Evolutionary conservation across 768 basidiomycete species (phyloP), one percentile per base, ranked within the genome.

Genomic region (Kwoniella sp.): DNA sequence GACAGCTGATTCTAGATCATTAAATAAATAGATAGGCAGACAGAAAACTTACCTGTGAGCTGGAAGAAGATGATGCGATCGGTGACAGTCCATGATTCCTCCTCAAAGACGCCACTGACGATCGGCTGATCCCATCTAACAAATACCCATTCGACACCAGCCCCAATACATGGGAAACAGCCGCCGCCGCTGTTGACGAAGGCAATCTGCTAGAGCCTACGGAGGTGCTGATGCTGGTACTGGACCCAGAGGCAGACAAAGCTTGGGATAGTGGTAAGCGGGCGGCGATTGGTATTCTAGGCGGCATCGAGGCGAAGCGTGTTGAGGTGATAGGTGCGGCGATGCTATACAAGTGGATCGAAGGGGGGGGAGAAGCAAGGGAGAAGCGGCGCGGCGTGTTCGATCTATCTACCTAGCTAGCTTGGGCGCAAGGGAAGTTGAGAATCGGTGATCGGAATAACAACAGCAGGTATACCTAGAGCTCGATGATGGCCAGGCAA

Each of bases 141-240:
- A 9, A 44, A 26, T 62, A 56, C 6, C 60, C 60, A 50, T 62
- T 62, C n/a, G 52, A 50, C 22, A 62, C 54, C 21, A 62, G 47
- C 13, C 53, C 29, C 46, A 62, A 26, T 19, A 62, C 53, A 22
- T 62, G 60, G n/a, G 57, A 58, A 19, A 58, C 5, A 15, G 58
- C 50, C 10, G 58, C 27, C 2, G 58, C 50, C 10, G 58, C 27
- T 2, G 50, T 13, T 2, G 58, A 51, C 10, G 58, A 49, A 19
- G 48, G 40, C 17, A 44, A 19, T 44, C 40, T 44, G 17, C 40
- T 10, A 33, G n/a, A n/a, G n/a, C n/a, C n/a, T n/a, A n/a, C n/a
- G n/a, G n/a, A n/a, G n/a, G n/a, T n/a, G n/a, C 33, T 33, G 13
- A 6, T 33, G 13, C 33, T 33, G 13, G 7, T 13, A 33, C 7